phyloP scores from a whole-genome alignment of 2,329 filamentous ascomycete species.

The Shiraia bambusicola region DNA sequence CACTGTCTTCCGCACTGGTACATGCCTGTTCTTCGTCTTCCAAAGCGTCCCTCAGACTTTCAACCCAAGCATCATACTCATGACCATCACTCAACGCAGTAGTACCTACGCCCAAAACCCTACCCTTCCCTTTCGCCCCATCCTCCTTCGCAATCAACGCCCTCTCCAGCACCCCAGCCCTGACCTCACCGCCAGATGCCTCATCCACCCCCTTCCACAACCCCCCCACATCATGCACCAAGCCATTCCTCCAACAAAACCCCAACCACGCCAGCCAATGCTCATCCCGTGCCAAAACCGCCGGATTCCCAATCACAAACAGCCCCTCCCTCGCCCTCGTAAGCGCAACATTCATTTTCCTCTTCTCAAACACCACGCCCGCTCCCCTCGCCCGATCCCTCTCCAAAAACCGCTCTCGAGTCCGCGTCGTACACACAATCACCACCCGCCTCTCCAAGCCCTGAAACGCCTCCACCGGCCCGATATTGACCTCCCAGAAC shows the following conservation, averaged over 20 bases:
- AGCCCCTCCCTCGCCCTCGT: conserved; percentile 48
- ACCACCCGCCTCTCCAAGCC: conserved; percentile 49
- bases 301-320: conserved; percentile 46
- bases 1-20: conserved; percentile 1
- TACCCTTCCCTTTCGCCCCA: conserved; percentile 1
- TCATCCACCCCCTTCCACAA: conserved; percentile 7
- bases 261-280: conserved; percentile 43
- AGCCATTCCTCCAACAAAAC: conserved; percentile 44
- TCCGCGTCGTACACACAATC: conserved; percentile 49
- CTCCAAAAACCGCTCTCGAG: conserved; percentile 35
- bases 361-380: conserved; percentile 43
- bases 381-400: conserved; percentile 32
- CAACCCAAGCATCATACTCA: conserved; percentile 29
- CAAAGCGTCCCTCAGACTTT: conserved; percentile 20
- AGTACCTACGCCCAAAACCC: conserved; percentile 17
- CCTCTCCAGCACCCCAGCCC: conserved; percentile 30
- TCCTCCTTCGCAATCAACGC: conserved; percentile 27
- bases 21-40: conserved; percentile 20
- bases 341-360: conserved; percentile 50
- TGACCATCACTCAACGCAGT: conserved; percentile 8
- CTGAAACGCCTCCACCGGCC: conserved; percentile 51
- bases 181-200: conserved; percentile 3
- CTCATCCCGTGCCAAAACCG: conserved; percentile 40
- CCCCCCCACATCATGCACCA: conserved; percentile 24
- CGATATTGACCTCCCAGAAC: conserved; percentile 47